These are phyloP conservation scores for Scheffersomyces titani DNA, from an alignment of 1,139 yeast genomes.

Conservation along the genomic window DNA sequence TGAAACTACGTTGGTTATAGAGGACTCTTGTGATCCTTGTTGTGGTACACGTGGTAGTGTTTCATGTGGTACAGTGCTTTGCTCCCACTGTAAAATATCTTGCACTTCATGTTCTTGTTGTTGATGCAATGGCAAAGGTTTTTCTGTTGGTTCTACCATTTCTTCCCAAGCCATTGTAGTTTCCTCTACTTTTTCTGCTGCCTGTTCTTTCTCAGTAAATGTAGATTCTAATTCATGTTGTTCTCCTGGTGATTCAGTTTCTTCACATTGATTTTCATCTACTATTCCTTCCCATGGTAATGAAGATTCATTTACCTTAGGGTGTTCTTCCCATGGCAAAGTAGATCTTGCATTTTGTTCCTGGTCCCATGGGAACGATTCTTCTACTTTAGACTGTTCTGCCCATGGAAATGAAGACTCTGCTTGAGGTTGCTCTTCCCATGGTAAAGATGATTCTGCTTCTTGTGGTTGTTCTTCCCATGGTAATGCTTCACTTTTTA, in stretches of 20 bases:
- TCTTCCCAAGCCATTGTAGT: not conserved
- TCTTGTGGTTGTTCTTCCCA: slow-evolving; percentile 1
- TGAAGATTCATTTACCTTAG: not conserved
- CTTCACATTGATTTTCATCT: not conserved
- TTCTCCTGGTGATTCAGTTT: slow-evolving; percentile 3
- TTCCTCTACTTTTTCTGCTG: not conserved
- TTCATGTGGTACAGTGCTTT: slow-evolving; percentile 1
- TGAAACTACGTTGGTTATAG: not conserved
- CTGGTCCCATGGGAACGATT: too few relatives aligned
- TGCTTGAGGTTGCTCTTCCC: slow-evolving; percentile 1
- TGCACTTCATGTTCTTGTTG: not conserved
- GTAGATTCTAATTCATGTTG: not conserved
- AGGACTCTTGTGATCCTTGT: not conserved
- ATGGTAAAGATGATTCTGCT: not conserved
- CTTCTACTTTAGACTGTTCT: not conserved
- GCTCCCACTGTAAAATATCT: slow-evolving; percentile 6
- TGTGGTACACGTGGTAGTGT: not conserved
- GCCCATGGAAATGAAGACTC: not conserved
- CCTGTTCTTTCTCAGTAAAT: not conserved
- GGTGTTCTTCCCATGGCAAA: too few relatives aligned
- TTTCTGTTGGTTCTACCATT: not conserved
- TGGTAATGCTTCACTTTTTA: slow-evolving; percentile 1
- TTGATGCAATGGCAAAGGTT: not conserved
- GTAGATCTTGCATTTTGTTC: too few relatives aligned
- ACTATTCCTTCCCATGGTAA: not conserved